Evolutionary conservation across 2,329 filamentous ascomycete species (phyloP), one percentile per base, ranked within the genome.

Genomic region (Claviceps pusilla): DNA sequence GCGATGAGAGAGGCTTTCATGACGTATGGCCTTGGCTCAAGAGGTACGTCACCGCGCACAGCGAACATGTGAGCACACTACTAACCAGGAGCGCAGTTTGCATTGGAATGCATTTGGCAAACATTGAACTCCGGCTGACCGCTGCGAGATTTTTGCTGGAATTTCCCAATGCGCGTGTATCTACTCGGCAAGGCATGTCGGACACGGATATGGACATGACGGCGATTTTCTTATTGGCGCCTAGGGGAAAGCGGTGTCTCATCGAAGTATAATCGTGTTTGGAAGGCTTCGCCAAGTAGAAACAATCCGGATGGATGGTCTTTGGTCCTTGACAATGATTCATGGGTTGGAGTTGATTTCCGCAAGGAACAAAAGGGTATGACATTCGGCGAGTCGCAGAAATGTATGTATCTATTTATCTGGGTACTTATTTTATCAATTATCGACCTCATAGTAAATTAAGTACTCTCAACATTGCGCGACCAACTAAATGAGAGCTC

Each of bases 81-180:
- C 43, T 46, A 16, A 46, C 43, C 5, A 2, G 46, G 28, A 10
- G 46, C 28, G 24, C 56, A 70, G 65, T 64, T 2, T 83, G 80
- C 56, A 67, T 84, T 16, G 79, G 79, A 2, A 66, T 78, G 31
- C 77, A 82, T 56, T 68, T 83, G 24, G 79, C 79, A 0, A 67
- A 69, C 28, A 78, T 78, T 65, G 78, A 82, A 59, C 60, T 82
- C 35, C 69, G 77, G 9, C 70, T 78, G 41, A 75, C 71, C 0
- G 68, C 73, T 0, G 74, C 76, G 0, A 66, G 71, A 5, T 78
- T 83, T 63, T 79, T 81, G 61, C 67, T 70, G 0, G 65, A 73
- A 37, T 77, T 73, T 57, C 68, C 70, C 0, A 62, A 62, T 7
- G 63, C 66, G 1, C 63, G 49, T 19, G 54, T 66, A 7, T 69